phyloP scores from a whole-genome alignment of 2,329 filamentous ascomycete species.

The Moelleriella libera region DNA sequence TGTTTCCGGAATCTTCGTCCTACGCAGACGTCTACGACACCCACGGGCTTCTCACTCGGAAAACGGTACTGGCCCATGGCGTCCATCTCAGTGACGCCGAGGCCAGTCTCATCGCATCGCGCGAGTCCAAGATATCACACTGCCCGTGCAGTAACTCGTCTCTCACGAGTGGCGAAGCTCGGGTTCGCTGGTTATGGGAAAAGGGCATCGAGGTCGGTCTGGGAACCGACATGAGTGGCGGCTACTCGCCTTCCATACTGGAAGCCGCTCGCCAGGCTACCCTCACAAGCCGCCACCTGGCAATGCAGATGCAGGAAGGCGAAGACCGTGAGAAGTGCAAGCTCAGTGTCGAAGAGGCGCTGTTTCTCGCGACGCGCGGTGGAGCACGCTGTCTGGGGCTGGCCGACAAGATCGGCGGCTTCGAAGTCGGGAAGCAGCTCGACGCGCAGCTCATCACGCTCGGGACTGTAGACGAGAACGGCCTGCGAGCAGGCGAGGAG shows the following conservation, averaged over 20 bases:
- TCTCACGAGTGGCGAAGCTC: slow-evolving; percentile 65
- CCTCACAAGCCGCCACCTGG: slow-evolving; percentile 60
- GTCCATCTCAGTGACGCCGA: slow-evolving; percentile 62
- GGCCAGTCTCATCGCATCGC: slow-evolving; percentile 43
- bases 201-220: slow-evolving; percentile 67
- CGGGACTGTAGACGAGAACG: slow-evolving; percentile 28
- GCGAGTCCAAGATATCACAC: slow-evolving; percentile 59
- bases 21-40: slow-evolving; percentile 75
- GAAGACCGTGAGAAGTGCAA: slow-evolving; percentile 38
- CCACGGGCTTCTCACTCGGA: slow-evolving; percentile 50
- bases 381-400: slow-evolving; percentile 74
- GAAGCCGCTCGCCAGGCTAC: slow-evolving; percentile 72
- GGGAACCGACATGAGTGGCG: slow-evolving; percentile 83
- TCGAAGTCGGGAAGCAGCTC: slow-evolving; percentile 78
- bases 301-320: slow-evolving; percentile 31
- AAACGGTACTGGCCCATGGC: slow-evolving; percentile 75
- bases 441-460: slow-evolving; percentile 76
- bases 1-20: slow-evolving; percentile 50
- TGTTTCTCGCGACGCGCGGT: slow-evolving; percentile 79
- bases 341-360: slow-evolving; percentile 69
- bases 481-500: slow-evolving; percentile 8
- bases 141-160: slow-evolving; percentile 80
- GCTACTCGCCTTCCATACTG: slow-evolving; percentile 69
- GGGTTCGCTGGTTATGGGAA: slow-evolving; percentile 60
- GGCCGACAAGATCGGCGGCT: slow-evolving; percentile 57